Base-by-base conservation (phyloP, 768 basidiomycete species). In the Leccinum obscurum region DNA sequence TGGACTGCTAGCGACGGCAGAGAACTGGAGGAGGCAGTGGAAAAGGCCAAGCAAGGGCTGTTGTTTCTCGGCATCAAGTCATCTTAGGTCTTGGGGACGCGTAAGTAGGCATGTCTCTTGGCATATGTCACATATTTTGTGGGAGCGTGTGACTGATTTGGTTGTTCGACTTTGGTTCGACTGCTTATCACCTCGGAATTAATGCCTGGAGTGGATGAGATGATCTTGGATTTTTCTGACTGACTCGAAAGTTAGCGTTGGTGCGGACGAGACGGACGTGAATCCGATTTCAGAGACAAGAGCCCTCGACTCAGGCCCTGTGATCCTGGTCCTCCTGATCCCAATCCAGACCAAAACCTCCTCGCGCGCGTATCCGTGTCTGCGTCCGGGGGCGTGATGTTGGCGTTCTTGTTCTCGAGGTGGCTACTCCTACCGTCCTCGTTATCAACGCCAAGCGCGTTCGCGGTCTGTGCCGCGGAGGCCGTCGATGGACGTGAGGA, bases 11-110 rank as follows among this genome's bases (percentile, higher is more conserved):
- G 26, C 26, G 26, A 26, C 26, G 26, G 82, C 26, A 26, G 26
- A 58, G 86, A 85, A 62, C 76, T 98, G 54, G 91, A 95, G 74
- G 87, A 85, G 68, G 88, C 84, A 41, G 90, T 91, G 6, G 89
- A 88, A 75, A 78, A 85, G 64, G 88, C 92, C 41, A 87, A 89
- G 77, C 80, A 87, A 58, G 95, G 95, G 0, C 75, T 97, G 72
- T 75, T 93, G 68, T 97, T 98, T 73, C 78, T 95, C 58, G 84
- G 88, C 6, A 77, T 90, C 55, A 82, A 81, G 62, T 72, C 13
- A 13, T 35, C 34, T 14, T 35, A 35, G 34, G 13, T 5, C 34
- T 35, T 35, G 34, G 34, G 34, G 13, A 4, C 24, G 13, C 34
- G 4, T 35, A 13, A 13, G 34, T 35, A 35, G 34, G 13, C 13